Conservation (phyloP, 2,329 filamentous ascomycete species). For the Ramularia endophylla region DNA sequence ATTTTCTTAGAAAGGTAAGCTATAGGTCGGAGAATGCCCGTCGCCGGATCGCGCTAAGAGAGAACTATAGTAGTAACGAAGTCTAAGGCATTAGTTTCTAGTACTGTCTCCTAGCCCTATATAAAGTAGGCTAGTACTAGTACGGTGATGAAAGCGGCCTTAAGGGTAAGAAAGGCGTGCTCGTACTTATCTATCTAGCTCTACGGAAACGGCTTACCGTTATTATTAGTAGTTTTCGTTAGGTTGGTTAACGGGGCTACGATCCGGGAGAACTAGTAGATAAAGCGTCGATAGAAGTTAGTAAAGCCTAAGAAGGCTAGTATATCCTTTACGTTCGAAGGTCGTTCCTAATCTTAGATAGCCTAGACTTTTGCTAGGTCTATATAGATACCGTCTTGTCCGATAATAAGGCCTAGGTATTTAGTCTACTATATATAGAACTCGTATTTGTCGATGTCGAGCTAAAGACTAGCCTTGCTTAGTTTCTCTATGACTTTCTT, state of each 20-base stretch:
- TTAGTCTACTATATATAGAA: background rate
- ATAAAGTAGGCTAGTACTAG: background rate
- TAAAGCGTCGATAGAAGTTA: too few species aligned
- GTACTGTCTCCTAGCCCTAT: too few species aligned
- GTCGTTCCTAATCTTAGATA: too few species aligned
- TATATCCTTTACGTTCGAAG: too few species aligned
- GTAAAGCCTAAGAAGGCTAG: too few species aligned
- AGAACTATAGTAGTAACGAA: too few species aligned
- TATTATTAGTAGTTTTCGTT: background rate
- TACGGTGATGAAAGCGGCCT: background rate
- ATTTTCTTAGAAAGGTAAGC: constrained; percentile 2
- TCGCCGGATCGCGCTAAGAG: background rate
- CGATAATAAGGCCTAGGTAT: too few species aligned
- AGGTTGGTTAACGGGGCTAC: background rate
- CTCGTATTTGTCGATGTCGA: too few species aligned
- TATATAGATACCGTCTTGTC: too few species aligned
- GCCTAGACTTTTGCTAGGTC: too few species aligned
- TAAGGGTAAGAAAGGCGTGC: background rate
- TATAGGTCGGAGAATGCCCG: background rate
- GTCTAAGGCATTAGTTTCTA: too few species aligned
- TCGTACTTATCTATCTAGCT: background rate
- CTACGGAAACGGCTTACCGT: background rate
- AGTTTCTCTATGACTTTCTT: background rate
- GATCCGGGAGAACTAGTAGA: too few species aligned
- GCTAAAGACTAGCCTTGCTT: background rate